These are phyloP conservation scores for Multifurca ochricompacta DNA, from an alignment of 768 basidiomycete species.

Conservation along the genomic window DNA sequence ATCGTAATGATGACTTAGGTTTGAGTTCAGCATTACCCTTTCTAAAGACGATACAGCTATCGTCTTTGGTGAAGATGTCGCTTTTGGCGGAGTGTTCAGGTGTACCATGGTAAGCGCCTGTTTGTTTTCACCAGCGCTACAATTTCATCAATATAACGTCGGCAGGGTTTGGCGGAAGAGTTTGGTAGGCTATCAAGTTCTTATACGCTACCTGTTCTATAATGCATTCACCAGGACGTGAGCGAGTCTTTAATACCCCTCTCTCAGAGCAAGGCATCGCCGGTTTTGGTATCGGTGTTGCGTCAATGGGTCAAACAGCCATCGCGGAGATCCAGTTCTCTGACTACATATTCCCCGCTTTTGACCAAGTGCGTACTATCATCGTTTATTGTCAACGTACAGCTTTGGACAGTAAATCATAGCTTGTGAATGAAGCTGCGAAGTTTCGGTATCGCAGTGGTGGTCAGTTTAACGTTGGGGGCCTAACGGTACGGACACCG, in stretches of 20 bases:
- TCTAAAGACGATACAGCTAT: constrained; percentile 81
- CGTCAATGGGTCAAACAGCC: constrained; percentile 88
- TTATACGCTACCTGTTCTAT: not conserved
- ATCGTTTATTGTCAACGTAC: not conserved
- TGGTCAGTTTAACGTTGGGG: constrained; percentile 74
- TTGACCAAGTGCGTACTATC: constrained; percentile 65
- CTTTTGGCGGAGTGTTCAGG: constrained; percentile 91
- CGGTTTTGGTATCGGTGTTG: constrained; percentile 88
- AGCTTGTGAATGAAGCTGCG: constrained; percentile 94
- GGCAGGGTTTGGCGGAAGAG: constrained; percentile 82
- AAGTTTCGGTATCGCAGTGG: constrained; percentile 89
- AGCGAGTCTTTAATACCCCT: constrained; percentile 94
- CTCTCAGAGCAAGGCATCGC: constrained; percentile 91
- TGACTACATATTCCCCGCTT: constrained; percentile 90
- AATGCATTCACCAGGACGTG: constrained; percentile 46
- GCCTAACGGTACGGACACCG: constrained; percentile 74
- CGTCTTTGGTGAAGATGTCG: constrained; percentile 88
- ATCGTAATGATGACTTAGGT: constrained; percentile 1
- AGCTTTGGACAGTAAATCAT: not conserved
- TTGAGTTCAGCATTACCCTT: constrained; percentile 61
- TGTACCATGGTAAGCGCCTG: constrained; percentile 69
- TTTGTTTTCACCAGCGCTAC: not conserved
- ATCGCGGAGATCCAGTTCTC: constrained; percentile 92
- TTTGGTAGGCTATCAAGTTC: constrained; percentile 50
- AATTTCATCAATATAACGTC: not conserved